Percentiles rank a stretch among this genome's conserved stretches.
These are phyloP conservation scores for Fusarium dlaminii DNA, from an alignment of 2,329 filamentous ascomycete species.

Conservation along the genomic window DNA sequence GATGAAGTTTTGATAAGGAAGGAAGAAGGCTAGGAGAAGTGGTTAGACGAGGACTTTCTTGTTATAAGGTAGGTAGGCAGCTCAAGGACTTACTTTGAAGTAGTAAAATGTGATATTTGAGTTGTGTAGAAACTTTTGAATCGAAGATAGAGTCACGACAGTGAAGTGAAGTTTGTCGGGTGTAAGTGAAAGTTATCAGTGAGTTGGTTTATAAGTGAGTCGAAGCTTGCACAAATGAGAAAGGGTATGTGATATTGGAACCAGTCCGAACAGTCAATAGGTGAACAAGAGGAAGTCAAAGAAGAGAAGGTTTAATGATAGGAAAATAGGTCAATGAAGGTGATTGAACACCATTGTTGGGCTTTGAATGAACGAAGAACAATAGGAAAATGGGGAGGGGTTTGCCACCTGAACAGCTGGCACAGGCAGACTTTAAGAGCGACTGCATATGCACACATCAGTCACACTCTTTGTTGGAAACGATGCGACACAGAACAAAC, in stretches of 20 bases:
- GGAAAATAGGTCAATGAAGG: constrained; percentile 32
- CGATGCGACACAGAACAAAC: constrained; percentile 13
- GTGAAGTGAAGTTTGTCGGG: constrained; percentile 8
- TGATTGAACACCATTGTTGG: constrained; percentile 43
- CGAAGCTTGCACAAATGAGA: constrained; percentile 20
- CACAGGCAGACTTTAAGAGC: constrained; percentile 41
- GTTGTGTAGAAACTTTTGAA: not conserved
- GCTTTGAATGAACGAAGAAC: constrained; percentile 37
- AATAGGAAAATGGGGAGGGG: constrained; percentile 26
- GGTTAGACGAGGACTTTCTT: not conserved
- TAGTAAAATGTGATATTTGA: not conserved
- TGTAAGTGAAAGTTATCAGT: constrained; percentile 14
- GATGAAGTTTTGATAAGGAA: not conserved
- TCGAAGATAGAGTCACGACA: not conserved
- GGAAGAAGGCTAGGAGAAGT: not conserved
- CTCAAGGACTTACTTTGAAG: not conserved
- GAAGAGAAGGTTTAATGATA: constrained; percentile 34
- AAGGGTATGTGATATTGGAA: constrained; percentile 24
- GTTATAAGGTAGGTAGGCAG: not conserved
- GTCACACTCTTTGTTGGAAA: constrained; percentile 13
- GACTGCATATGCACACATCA: constrained; percentile 12
- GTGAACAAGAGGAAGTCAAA: constrained; percentile 20
- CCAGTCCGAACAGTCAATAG: constrained; percentile 32
- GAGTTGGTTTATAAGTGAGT: not conserved
- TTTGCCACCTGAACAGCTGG: constrained; percentile 31